Conservation (phyloP, 83 land plant species). For the Larix sibirica region DNA sequence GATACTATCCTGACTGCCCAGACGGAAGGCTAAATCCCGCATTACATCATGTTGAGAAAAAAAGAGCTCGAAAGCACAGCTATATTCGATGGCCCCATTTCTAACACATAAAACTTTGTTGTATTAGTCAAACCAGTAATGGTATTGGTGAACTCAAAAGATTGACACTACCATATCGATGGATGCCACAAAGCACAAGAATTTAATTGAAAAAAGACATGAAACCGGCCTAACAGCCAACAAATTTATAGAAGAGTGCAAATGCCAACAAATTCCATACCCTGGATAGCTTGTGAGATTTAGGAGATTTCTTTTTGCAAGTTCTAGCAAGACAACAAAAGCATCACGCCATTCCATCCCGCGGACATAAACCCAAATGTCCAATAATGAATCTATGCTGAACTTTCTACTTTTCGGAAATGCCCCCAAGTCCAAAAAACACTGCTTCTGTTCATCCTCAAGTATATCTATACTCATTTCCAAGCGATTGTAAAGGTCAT, state of each 20-base stretch:
- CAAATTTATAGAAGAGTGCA: too few species aligned
- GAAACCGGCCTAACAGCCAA: too few species aligned
- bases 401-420: slow-evolving; percentile 44
- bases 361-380: slow-evolving; percentile 58
- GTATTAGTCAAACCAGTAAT: too few species aligned
- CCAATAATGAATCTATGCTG: slow-evolving; percentile 33
- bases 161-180: too few species aligned
- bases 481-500: slow-evolving; percentile 40
- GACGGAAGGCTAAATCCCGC: slow-evolving; percentile 57
- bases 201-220: too few species aligned
- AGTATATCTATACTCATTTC: slow-evolving; percentile 41
- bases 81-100: not conserved
- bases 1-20: slow-evolving; percentile 19
- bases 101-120: too few species aligned
- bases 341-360: slow-evolving; percentile 57
- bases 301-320: slow-evolving; percentile 42
- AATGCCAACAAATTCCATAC: not conserved
- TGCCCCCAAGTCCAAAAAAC: slow-evolving; percentile 65
- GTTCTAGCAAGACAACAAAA: slow-evolving; percentile 23
- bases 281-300: slow-evolving; percentile 38
- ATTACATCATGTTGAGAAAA: slow-evolving; percentile 66
- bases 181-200: too few species aligned
- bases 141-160: too few species aligned
- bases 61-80: slow-evolving; percentile 41
- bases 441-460: slow-evolving; percentile 34